Base-by-base conservation (phyloP, 1,139 yeast genomes). In the Ogataea hybrid region DNA sequence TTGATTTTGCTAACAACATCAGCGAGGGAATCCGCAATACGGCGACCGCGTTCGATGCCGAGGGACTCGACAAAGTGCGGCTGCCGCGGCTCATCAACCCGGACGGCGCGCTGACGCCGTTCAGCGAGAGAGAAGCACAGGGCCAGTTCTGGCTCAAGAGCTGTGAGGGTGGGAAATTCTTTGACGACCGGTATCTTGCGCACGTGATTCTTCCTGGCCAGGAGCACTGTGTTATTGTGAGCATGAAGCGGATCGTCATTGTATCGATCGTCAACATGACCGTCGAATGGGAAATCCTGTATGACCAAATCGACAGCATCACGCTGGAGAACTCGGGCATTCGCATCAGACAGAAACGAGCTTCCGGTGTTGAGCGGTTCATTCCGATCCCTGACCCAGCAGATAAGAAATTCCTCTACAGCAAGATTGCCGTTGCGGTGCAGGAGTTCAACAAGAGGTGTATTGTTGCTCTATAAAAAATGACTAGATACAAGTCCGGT, bases 21-120 rank as follows among this genome's bases (percentile, higher is more conserved):
- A 83, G 96, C 66, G 97, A 90, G 61, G 97, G 97, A 18, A 90
- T 94, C 37, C 75, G 92, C 47, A 89, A 84, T 60, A 87, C 97
- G 0, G 88, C 99, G 0, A 87, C 96, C 0, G 92, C 87, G 2
- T 84, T 89, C 60, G 97, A 88, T 61, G 78, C 78, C 3, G 90
- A 83, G 37, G 84, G 84, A 0, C 74, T 90, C 38, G 87, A 82
- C 46, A 81, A 87, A 51, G 88, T 87, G 1, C 76, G 98, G 44
- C 71, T 90, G 31, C 94, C 98, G 1, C 69, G 98, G 38, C 81
- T 73, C 52, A 73, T 92, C 35, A 75, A 83, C 12, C 73, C 73
- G 39, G 89, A 85, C 55, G 80, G 84, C 7, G 72, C 88, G 4
- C 75, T 90, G 14, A 70, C 82, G 28, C 84, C 94, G 1, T 94